Base-by-base conservation (phyloP, 805 yeast genomes). In the Teunomyces atbi region DNA sequence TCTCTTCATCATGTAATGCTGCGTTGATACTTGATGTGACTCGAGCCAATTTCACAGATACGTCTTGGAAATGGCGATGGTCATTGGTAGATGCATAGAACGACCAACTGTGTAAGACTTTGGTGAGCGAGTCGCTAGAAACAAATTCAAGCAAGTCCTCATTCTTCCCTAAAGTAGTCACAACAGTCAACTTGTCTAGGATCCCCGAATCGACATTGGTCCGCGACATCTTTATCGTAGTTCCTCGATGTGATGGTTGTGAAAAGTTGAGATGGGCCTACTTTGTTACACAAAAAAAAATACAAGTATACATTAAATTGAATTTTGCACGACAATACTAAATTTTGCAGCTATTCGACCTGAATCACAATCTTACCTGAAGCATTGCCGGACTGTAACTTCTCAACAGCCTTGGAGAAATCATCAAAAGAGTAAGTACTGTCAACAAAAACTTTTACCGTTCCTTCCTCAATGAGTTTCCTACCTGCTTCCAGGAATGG, bases 291-390 rank as follows among this genome's bases (percentile, higher is more conserved):
- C 26, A 36, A 21, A 36, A 36, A 12, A 13, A n/a, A 11, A 20
- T 8, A 6, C 7, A 18, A 35, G 6, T 19, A 36, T 5, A 34
- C 19, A 18, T 18, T 10, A 18, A 16, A 34, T 10, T 19, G 23
- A 18, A 36, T 18, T 15, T 11, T 8, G 30, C 35, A 41, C 26
- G 16, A 11, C 44, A 15, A 29, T 6, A 13, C 15, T 10, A 18
- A 28, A 29, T 36, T 20, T 39, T 28, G 23, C 30, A 28, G 21
- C 45, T 26, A 21, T 19, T 48, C 55, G 42, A 69, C 55, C 44
- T 60, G 55, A 26, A 81, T 45, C n/a, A 89, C 77, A 41, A 85
- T 68, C 61, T 88, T 89, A 30, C 96, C 96, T 46, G 74, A 78
- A 6, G 84, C 82, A 41, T 60, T 67, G 46, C 79, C 76, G 27